Evolutionary conservation across 1,284 basidiomycete genomes (phyloP), one percentile per base, ranked within the genome.

Genomic region (Grifola frondosa): DNA sequence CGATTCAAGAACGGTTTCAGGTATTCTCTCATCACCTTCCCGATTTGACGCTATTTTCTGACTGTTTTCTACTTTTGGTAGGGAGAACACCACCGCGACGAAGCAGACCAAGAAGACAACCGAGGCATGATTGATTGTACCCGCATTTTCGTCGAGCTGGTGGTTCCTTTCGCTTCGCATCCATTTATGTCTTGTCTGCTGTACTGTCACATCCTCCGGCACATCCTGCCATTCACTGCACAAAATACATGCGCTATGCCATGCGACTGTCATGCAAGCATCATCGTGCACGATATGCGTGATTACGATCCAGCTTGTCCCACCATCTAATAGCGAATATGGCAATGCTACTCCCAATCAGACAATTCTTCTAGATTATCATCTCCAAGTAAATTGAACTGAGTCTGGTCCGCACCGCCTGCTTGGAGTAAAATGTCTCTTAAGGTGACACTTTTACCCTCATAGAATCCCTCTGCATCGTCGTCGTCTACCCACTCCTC

Each of bases 1-100:
- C 81, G 91, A 61, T 96, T 96, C 86, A 98, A 98, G 89, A 98
- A 98, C 69, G 96, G 95, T 48, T 95, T 94, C 81, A 79, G 88
- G 88, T 88, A 55, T 48, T 80, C 11, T 11, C 21, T 20, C 16
- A 19, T 37, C 15, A n/a, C 28, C n/a, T 17, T 43, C 17, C 16
- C 22, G 13, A 20, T 17, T 11, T 24, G 28, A 17, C n/a, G 38
- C 22, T 45, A 47, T 49, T 2, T 38, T 11, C 17, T 40, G 28
- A 47, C 44, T 40, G 51, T 55, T 53, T 30, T 38, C 21, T 44
- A 36, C 13, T 45, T 15, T 20, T 7, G 66, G 58, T 66, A 89
- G 91, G 66, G 91, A 94, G 75, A 91, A 92, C 68, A 88, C 84
- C 8, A 73, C 71, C 30, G 84, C 84, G 6, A 80, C 75, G 67